These are phyloP conservation scores for Coemansia sp. DNA, from an alignment of 192 early-diverging fungal genomes.

Conservation along the genomic window DNA sequence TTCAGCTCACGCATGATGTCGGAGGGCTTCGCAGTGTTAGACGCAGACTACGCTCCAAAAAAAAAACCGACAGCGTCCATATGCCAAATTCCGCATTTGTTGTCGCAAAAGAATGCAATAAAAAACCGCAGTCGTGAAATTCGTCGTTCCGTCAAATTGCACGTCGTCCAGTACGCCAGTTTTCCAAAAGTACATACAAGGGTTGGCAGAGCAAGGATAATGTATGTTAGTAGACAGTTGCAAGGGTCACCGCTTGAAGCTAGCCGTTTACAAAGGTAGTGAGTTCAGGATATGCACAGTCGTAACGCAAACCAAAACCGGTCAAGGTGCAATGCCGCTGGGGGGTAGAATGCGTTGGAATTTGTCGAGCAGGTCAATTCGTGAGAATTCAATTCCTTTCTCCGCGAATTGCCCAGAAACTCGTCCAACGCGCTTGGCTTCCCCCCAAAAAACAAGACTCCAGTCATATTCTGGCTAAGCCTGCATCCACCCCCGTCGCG, in stretches of 20 bases:
- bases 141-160: background rate
- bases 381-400: too few species aligned
- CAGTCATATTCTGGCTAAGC: too few species aligned
- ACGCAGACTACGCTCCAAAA: constrained; percentile 52
- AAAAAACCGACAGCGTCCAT: background rate
- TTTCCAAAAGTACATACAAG: background rate
- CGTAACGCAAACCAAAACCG: background rate
- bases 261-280: background rate
- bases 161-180: background rate
- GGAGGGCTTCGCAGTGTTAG: constrained; percentile 69
- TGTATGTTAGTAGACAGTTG: background rate
- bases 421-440: too few species aligned
- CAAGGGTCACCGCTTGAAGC: background rate
- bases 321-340: too few species aligned
- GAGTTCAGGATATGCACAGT: background rate
- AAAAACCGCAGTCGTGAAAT: background rate
- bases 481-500: too few species aligned
- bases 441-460: too few species aligned
- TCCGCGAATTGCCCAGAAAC: too few species aligned
- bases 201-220: background rate
- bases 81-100: background rate
- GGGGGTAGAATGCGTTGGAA: too few species aligned
- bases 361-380: too few species aligned
- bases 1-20: constrained; percentile 97
- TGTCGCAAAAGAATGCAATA: background rate